Percentiles rank a stretch among this genome's conserved stretches.
These are phyloP conservation scores for Xylaria sp. DNA, from an alignment of 2,329 filamentous ascomycete species.

Conservation along the genomic window DNA sequence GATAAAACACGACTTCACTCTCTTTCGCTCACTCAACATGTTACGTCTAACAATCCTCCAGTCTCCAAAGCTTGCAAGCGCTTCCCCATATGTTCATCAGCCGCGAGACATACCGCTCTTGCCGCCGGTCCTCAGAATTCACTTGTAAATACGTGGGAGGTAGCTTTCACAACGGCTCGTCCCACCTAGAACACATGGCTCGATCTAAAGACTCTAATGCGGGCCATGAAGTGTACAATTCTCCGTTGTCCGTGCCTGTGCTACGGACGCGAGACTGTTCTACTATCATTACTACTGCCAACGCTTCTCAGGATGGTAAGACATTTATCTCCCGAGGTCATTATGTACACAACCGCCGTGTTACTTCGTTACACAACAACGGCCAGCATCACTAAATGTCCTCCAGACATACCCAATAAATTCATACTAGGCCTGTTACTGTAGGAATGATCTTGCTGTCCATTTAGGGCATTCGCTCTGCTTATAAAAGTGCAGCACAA, in stretches of 20 bases:
- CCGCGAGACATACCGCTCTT: background rate
- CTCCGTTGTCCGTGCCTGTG: constrained; percentile 49
- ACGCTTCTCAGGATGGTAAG: constrained; percentile 48
- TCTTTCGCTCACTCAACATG: background rate
- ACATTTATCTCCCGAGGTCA: constrained; percentile 52
- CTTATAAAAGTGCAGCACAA: constrained; percentile 34
- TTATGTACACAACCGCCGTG: constrained; percentile 51
- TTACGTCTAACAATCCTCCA: background rate
- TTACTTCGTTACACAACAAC: constrained; percentile 45
- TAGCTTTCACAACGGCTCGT: constrained; percentile 38
- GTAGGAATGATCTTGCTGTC: constrained; percentile 47
- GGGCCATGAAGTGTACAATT: constrained; percentile 47
- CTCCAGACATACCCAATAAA: constrained; percentile 43
- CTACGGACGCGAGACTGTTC: constrained; percentile 38
- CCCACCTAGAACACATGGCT: constrained; percentile 50
- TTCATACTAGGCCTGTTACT: constrained; percentile 50
- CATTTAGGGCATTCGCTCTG: constrained; percentile 49
- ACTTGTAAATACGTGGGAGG: constrained; percentile 2
- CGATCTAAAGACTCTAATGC: constrained; percentile 34
- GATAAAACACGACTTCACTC: background rate
- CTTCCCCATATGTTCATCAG: background rate
- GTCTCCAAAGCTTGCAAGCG: background rate
- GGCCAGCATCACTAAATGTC: constrained; percentile 34
- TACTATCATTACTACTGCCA: constrained; percentile 24
- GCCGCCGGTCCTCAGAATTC: constrained; percentile 2